Evolutionary conservation across 495 filamentous ascomycete genomes (phyloP), one percentile per base, ranked within the genome.

Genomic region (Podospora australis): DNA sequence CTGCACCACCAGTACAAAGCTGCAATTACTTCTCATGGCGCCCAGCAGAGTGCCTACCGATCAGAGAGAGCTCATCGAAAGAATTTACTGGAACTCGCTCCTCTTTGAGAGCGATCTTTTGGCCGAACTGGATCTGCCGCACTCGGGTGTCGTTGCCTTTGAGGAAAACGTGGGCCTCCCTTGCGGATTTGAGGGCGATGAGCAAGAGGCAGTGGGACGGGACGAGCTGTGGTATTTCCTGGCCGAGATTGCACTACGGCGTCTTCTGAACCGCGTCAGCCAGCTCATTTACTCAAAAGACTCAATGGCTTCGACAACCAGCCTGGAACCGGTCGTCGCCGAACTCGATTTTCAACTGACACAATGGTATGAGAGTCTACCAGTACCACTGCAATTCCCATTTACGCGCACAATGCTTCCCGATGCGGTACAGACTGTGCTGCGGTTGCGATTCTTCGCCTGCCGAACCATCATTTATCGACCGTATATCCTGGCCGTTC

Each of bases 141-240:
- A 90, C 57, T 88, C 86, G 11, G 86, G 86, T 19, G 85, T 91
- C 40, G 82, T 84, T 20, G 80, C 85, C 50, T 87, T 84, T 55
- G 87, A 89, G 63, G 86, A 91, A 52, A 74, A 77, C n/a, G 82
- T 91, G 29, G 82, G 84, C 9, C 72, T 91, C 6, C 86, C 86
- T 1, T 79, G 82, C 17, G 82, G 83, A 6, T 91, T 91, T 58
- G 82, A 86, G 54, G 79, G 80, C 48, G 78, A 81, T 28, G 79
- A 80, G 20, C 77, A 82, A 17, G 76, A 81, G 40, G 69, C 72
- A 7, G 74, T 80, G 5, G 82, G 84, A 9, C 78, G 80, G 41
- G 86, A 90, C 52, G 84, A 90, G 44, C 69, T 89, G 25, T 90
- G 86, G 86, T 89, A 91, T 60, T 90, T 88, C 59, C 65, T 90